Evolutionary conservation across 2,329 filamentous ascomycete species (phyloP), one percentile per base, ranked within the genome.

Genomic region (Dactylellina cionopaga): DNA sequence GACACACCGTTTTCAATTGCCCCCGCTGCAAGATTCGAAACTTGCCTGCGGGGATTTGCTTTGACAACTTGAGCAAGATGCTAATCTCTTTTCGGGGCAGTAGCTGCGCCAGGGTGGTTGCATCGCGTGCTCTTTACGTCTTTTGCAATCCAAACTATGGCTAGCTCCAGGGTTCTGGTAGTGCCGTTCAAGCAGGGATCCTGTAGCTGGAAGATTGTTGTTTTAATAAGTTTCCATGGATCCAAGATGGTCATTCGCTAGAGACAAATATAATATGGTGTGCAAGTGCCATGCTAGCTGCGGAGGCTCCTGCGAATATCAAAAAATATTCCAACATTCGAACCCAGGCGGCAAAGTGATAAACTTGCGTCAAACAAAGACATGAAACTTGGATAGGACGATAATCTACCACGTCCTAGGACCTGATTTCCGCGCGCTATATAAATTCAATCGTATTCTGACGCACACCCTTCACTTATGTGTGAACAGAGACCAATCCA

Each of bases 321-420:
- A 56, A 33, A 44, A 39, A 31, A 64, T 29, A 41, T 44, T 46
- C 51, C 66, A 63, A 71, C 56, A 63, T 51, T 54, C 24, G 35
- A 35, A 35, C 19, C 13, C 51, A 60, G 63, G 63, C 54, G 52
- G 63, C 63, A 33, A n/a, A 64, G 44, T 37, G 58, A 71, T 64
- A 56, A 63, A 43, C 25, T 24, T 58, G 44, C 59, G n/a, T 64
- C 68, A 72, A 65, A 72, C 68, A 72, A 72, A 72, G 68, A 72
- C 56, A 58, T 65, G 59, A 72, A 65, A 72, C 59, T 43, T 62
- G 59, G 52, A 37, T 43, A 41, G 39, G 24, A 10, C 22, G 25
- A 58, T 43, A 56, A 41, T 55, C 13, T 51, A 51, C n/a, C 46
- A 25, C 24, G 25, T 27, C 31, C 27, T 5, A 35, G 17, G 35